Evolutionary conservation across 2,329 filamentous ascomycete species (phyloP).

Genomic region (Verticillium tricorpus): DNA sequence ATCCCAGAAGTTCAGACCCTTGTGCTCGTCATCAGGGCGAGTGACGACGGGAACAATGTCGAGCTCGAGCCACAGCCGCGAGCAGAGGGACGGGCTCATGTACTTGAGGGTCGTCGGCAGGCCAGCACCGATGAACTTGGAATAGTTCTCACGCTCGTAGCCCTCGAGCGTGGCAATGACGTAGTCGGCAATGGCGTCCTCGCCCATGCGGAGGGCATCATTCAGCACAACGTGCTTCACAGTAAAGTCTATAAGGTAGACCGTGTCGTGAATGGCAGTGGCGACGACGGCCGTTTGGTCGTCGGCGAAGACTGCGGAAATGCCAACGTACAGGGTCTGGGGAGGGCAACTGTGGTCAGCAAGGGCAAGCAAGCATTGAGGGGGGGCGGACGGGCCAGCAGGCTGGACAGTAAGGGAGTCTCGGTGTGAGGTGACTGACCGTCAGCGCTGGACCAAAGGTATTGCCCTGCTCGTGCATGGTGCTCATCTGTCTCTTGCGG

Average conservation of each 20-base stretch:
- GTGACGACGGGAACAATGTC: conserved; percentile 72
- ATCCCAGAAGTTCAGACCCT: conserved; percentile 42
- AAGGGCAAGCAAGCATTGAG: too few species aligned
- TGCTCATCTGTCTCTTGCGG: conserved; percentile 42
- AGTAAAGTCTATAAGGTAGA: conserved; percentile 70
- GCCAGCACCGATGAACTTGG: conserved; percentile 74
- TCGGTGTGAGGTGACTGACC: conserved; percentile 24
- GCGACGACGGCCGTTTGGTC: conserved; percentile 54
- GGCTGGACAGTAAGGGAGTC: background rate
- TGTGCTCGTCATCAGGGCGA: conserved; percentile 38
- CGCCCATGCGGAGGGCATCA: conserved; percentile 29
- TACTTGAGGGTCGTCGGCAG: conserved; percentile 56
- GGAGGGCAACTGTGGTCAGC: background rate
- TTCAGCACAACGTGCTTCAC: conserved; percentile 52
- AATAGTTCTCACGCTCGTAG: conserved; percentile 62
- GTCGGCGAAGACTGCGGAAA: conserved; percentile 50
- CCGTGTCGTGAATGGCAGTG: conserved; percentile 67
- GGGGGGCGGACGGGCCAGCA: background rate
- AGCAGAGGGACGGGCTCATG: conserved; percentile 60
- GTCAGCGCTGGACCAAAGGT: conserved; percentile 41
- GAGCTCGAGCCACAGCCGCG: conserved; percentile 69
- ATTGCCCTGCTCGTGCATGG: conserved; percentile 35
- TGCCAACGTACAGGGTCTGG: conserved; percentile 57
- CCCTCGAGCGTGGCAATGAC: conserved; percentile 50
- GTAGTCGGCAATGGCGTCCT: conserved; percentile 52